phyloP scores from a whole-genome alignment of 257 asterid species.

The Solanum pinnatisectum region DNA sequence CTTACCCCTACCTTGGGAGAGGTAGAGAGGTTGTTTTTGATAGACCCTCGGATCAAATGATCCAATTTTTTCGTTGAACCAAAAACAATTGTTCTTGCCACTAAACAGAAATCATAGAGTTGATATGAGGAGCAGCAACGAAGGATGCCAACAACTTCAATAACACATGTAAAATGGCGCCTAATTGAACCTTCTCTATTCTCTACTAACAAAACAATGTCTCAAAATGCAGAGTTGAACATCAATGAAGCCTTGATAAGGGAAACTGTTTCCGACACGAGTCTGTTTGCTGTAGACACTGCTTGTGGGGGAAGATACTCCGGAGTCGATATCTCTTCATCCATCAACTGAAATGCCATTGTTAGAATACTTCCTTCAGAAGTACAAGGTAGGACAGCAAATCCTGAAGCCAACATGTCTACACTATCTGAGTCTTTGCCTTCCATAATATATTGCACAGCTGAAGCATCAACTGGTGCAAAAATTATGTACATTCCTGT shows the following conservation, averaged over 20 bases:
- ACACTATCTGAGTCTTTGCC: slow-evolving; percentile 29
- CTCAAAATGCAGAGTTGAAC: neutral
- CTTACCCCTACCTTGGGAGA: neutral
- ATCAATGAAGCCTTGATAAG: slow-evolving; percentile 17
- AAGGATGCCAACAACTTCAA: neutral
- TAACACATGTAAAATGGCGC: neutral
- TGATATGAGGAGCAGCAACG: neutral
- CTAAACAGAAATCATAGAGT: neutral
- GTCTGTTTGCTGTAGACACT: slow-evolving; percentile 14
- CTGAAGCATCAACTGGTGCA: slow-evolving; percentile 30
- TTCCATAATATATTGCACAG: slow-evolving; percentile 22
- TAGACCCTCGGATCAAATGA: too few species aligned
- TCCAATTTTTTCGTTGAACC: neutral
- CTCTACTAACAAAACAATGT: neutral
- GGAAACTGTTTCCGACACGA: slow-evolving; percentile 25
- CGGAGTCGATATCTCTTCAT: slow-evolving; percentile 15
- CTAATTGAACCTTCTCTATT: neutral
- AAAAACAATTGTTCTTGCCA: neutral
- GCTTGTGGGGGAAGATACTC: slow-evolving; percentile 25
- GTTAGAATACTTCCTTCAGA: slow-evolving; percentile 27
- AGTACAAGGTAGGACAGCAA: slow-evolving; percentile 25
- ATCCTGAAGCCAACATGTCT: slow-evolving; percentile 35
- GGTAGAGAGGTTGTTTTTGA: neutral
- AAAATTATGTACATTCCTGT: slow-evolving; percentile 21
- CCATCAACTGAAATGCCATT: slow-evolving; percentile 31